phyloP scores from a whole-genome alignment of 441 rosid genomes.

The Gossypium aridum region DNA sequence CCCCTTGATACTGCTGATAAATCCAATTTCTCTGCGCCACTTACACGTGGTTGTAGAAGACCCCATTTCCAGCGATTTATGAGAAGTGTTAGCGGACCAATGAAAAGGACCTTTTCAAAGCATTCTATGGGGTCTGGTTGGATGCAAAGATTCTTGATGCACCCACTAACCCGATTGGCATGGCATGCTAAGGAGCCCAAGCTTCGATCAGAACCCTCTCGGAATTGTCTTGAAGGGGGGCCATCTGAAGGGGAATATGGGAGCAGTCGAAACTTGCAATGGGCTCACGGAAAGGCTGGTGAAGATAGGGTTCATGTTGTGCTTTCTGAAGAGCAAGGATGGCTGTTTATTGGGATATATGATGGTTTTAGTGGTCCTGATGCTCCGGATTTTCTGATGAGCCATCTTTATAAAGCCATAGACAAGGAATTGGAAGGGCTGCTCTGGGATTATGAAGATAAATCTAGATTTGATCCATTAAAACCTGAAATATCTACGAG shows the following conservation, averaged over 20 bases:
- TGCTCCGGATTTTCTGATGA: slow-evolving; percentile 93
- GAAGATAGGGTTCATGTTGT: slow-evolving; percentile 96
- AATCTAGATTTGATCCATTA: slow-evolving; percentile 32
- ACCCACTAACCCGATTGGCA: slow-evolving; percentile 56
- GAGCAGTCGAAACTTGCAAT: slow-evolving; percentile 68
- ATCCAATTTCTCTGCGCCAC: slow-evolving; percentile 92
- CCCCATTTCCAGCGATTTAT: slow-evolving; percentile 60
- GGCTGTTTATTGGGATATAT: slow-evolving; percentile 89
- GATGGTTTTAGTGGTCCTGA: slow-evolving; percentile 98
- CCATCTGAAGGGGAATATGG: slow-evolving; percentile 49
- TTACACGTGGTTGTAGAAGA: slow-evolving; percentile 53
- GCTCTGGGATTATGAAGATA: slow-evolving; percentile 78
- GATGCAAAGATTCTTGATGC: slow-evolving; percentile 76
- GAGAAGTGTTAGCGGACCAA: slow-evolving; percentile 90
- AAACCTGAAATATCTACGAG: slow-evolving; percentile 25
- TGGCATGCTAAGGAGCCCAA: slow-evolving; percentile 74
- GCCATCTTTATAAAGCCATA: slow-evolving; percentile 76
- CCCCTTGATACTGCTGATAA: slow-evolving; percentile 75
- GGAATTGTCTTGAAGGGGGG: slow-evolving; percentile 49
- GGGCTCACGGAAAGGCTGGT: slow-evolving; percentile 99
- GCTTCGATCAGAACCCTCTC: slow-evolving; percentile 50
- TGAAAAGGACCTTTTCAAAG: slow-evolving; percentile 84
- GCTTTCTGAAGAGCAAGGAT: slow-evolving; percentile 94
- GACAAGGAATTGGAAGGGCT: slow-evolving; percentile 91
- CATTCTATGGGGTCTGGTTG: slow-evolving; percentile 63